A percentile compares a stretch with the other conserved stretches of the same genome.
phyloP scores from a whole-genome alignment of 2,329 filamentous ascomycete genomes.

The Akanthomyces dipterigenus region DNA sequence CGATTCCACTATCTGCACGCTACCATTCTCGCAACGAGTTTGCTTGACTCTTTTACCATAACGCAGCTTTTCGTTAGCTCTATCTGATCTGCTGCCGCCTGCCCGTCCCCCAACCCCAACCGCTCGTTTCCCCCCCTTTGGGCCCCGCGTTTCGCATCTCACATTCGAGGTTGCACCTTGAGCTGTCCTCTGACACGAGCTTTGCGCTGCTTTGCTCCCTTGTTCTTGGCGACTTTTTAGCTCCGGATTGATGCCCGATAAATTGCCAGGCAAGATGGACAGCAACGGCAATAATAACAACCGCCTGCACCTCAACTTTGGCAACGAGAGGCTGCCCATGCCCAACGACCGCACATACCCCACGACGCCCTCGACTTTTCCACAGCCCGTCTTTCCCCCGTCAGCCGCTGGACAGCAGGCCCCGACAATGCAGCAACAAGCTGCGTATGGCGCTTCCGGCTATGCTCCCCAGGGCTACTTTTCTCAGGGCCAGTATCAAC shows the following conservation, averaged over 20 bases:
- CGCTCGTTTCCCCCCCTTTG: background rate
- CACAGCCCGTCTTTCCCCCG: constrained; percentile 70
- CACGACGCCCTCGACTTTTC: constrained; percentile 92
- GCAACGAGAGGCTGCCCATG: constrained; percentile 56
- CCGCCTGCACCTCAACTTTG: constrained; percentile 60
- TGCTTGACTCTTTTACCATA: background rate
- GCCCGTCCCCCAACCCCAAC: background rate
- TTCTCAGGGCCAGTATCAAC: constrained; percentile 53
- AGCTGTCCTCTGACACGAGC: constrained; percentile 12
- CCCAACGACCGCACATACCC: constrained; percentile 64
- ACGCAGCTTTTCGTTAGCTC: background rate
- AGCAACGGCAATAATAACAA: constrained; percentile 52
- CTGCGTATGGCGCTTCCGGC: constrained; percentile 32
- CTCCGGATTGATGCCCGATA: background rate
- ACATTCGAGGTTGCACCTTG: background rate
- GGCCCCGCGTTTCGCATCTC: constrained; percentile 13
- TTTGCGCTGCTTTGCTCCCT: background rate
- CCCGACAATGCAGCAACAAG: constrained; percentile 32
- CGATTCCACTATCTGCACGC: background rate
- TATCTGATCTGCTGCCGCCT: background rate
- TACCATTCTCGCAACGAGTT: background rate
- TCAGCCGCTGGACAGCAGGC: constrained; percentile 18
- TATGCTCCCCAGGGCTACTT: constrained; percentile 32
- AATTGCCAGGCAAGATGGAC: constrained; percentile 36
- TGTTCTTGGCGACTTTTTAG: background rate